Evolutionary conservation across 345 rosid genomes (phyloP).

Genomic region (Camelina laxa): DNA sequence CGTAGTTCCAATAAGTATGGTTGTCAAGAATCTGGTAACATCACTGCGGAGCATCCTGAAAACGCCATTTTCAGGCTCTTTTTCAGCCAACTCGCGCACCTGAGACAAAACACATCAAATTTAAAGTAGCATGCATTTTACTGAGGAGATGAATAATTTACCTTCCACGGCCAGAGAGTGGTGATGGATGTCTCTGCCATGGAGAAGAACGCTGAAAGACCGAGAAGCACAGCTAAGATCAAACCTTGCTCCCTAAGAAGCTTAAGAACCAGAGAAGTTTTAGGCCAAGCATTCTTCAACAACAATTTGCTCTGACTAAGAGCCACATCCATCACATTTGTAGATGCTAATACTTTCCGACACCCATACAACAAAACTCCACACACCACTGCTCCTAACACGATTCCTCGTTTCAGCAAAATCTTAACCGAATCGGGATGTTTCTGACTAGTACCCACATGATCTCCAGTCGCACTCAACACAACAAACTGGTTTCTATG

Average conservation of each 20-base stretch:
- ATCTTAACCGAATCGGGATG: constrained; percentile 44
- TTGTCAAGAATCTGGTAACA: constrained; percentile 87
- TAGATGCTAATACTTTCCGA: constrained; percentile 61
- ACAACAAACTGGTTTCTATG: constrained; percentile 27
- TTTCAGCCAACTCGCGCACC: constrained; percentile 88
- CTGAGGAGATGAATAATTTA: neutral
- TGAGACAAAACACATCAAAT: constrained; percentile 33
- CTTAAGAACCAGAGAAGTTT: constrained; percentile 58
- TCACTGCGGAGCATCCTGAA: constrained; percentile 86
- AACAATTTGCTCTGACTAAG: constrained; percentile 55
- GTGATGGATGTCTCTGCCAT: constrained; percentile 93
- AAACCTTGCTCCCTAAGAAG: constrained; percentile 78
- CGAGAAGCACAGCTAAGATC: constrained; percentile 64
- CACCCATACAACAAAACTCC: constrained; percentile 59
- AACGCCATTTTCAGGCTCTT: constrained; percentile 82
- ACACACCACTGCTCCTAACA: constrained; percentile 61
- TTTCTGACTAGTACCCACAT: constrained; percentile 8
- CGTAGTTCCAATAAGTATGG: constrained; percentile 96
- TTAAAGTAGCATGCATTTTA: neutral
- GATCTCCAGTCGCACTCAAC: constrained; percentile 1
- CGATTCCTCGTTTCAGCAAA: constrained; percentile 50
- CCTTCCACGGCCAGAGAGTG: constrained; percentile 92
- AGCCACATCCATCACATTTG: constrained; percentile 60
- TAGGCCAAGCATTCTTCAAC: constrained; percentile 68
- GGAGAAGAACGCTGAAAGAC: constrained; percentile 78